Percentiles rank a stretch among this genome's conserved stretches.
phyloP scores from a whole-genome alignment of 2,329 filamentous ascomycete species.

The Pseudocercospora macadamiae region DNA sequence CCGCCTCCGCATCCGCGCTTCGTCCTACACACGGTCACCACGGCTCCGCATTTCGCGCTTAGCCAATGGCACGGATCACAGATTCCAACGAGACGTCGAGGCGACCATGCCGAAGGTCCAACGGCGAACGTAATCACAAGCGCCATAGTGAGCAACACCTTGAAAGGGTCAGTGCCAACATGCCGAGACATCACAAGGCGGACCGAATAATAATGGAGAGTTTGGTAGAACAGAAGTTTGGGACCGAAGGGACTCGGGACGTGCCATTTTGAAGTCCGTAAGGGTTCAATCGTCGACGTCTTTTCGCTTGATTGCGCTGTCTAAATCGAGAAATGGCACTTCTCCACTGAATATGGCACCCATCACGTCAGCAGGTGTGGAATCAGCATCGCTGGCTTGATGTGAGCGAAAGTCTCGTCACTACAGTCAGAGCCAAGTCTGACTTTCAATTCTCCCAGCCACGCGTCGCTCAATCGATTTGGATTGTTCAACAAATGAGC shows the following conservation, averaged over 20 bases:
- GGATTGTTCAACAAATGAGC: too few relatives aligned
- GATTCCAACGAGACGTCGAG: not conserved
- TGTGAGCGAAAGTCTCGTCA: too few relatives aligned
- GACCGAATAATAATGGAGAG: not conserved
- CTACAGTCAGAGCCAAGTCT: too few relatives aligned
- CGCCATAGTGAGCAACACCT: not conserved
- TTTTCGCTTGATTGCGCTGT: not conserved
- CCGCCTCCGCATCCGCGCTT: not conserved
- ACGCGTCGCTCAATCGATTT: too few relatives aligned
- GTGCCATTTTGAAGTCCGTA: not conserved
- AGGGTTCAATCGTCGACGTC: not conserved
- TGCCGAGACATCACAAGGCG: not conserved
- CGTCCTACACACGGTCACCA: not conserved
- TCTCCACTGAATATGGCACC: too few relatives aligned
- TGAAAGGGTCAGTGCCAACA: not conserved
- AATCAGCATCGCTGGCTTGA: too few relatives aligned
- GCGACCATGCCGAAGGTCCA: not conserved
- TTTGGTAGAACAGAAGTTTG: not conserved
- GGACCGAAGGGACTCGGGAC: not conserved
- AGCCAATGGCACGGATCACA: not conserved
- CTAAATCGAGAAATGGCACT: not conserved
- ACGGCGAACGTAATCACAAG: not conserved
- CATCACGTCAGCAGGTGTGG: too few relatives aligned
- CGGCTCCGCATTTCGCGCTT: constrained; percentile 3
- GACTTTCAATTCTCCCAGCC: too few relatives aligned